Base-by-base conservation (phyloP, 2,329 filamentous ascomycete genomes). In the Talaromyces sp. region DNA sequence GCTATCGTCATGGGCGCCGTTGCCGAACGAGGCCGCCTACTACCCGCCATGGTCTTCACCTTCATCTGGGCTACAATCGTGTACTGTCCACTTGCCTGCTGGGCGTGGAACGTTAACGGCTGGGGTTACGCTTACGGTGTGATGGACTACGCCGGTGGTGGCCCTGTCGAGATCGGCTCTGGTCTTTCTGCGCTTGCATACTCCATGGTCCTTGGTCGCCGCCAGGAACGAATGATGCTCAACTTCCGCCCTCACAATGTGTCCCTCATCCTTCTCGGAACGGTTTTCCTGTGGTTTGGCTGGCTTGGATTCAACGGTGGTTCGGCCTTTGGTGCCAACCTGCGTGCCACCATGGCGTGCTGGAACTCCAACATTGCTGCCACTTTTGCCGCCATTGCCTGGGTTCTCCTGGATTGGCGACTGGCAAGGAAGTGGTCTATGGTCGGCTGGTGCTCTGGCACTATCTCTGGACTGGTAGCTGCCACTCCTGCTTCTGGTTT, bases 171-270 rank as follows among this genome's bases (percentile, higher is more conserved):
- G 79, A 97, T 99, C 69, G 90, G 86, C 63, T 97, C 94, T 61
- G 94, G 94, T 73, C 82, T 96, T 78, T 94, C 91, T 50, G 94
- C 93, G 31, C 83, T 97, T 53, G 94, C 94, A 66, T 99, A 97
- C 80, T 96, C 92, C 2, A 89, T 91, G 90, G 88, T 97, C 41
- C 89, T 99, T 63, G 94, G 94, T 67, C 90, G 92, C 71, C 91
- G 94, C 67, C 94, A 97, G 80, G 93, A 97, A 81, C 94, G 92
- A 81, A 97, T 97, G 92, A 97, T 97, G 91, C 86, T 97, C 78
- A 97, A 97, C 84, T 97, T 97, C 85, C 91, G 94, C 67, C 94
- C 94, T 19, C 94, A 99, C 83, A 99, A 99, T 81, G 94, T 97
- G 66, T 96, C 92, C 6, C 85, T 97, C 71, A 96, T 99, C 78